phyloP scores from a whole-genome alignment of 768 basidiomycete species.

The Phylloporus arenicola region DNA sequence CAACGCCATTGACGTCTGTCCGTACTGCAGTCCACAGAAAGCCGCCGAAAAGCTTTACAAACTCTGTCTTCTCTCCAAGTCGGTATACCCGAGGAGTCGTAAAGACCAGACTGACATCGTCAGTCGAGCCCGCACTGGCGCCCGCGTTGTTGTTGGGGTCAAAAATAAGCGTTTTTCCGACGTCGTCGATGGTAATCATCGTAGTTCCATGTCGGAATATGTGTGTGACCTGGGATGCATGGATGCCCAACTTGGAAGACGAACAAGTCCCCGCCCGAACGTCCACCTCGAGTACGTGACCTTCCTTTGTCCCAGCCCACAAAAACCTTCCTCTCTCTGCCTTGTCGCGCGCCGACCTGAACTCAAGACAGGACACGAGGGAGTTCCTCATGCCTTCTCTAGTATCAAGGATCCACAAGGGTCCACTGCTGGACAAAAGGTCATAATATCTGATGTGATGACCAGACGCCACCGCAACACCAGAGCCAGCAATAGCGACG shows the following conservation, averaged over 20 bases:
- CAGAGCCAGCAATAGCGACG: conserved; percentile 51
- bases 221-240: conserved; percentile 59
- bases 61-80: conserved; percentile 77
- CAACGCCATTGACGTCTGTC: conserved; percentile 41
- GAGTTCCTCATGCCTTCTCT: conserved; percentile 63
- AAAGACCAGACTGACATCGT: conserved; percentile 41
- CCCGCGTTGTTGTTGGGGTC: conserved; percentile 35
- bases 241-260: conserved; percentile 55
- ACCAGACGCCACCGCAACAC: conserved; percentile 51
- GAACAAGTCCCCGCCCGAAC: conserved; percentile 52
- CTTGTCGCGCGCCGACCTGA: conserved; percentile 47
- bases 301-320: conserved; percentile 92
- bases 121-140: conserved; percentile 23
- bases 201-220: conserved; percentile 66
- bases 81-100: conserved; percentile 57
- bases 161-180: conserved; percentile 78
- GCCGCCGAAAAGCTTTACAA: conserved; percentile 66
- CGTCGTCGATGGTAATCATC: conserved; percentile 83
- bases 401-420: conserved; percentile 50
- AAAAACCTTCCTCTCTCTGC: conserved; percentile 55
- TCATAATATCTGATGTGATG: conserved; percentile 64
- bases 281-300: conserved; percentile 81
- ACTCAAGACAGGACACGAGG: conserved; percentile 74
- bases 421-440: conserved; percentile 42
- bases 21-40: conserved; percentile 80